These are phyloP conservation scores for Friedmanniomyces endolithicus DNA, from an alignment of 495 filamentous ascomycete species.

Conservation along the genomic window DNA sequence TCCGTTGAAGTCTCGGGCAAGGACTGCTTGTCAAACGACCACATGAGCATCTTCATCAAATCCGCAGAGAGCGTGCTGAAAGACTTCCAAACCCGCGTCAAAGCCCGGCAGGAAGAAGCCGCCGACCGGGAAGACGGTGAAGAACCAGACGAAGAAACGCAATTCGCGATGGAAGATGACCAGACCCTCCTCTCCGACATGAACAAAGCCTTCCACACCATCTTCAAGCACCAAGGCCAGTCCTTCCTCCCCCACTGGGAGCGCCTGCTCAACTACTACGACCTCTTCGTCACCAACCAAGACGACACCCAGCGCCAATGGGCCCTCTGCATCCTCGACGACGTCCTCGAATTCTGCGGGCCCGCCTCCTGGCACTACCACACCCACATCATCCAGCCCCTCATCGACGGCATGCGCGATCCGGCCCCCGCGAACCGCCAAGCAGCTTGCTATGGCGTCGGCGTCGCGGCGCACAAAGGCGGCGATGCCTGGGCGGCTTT, in stretches of 20 bases:
- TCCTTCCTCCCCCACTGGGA: slow-evolving; percentile 81
- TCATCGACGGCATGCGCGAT: slow-evolving; percentile 75
- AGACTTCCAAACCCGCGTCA: slow-evolving; percentile 81
- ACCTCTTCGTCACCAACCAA: slow-evolving; percentile 64
- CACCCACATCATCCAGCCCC: slow-evolving; percentile 69
- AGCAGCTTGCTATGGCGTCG: slow-evolving; percentile 91
- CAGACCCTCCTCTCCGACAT: slow-evolving; percentile 95
- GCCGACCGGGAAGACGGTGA: slow-evolving; percentile 65
- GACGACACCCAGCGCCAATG: slow-evolving; percentile 94
- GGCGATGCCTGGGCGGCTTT: slow-evolving; percentile 75
- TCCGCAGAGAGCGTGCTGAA: slow-evolving; percentile 70
- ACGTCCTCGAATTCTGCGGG: slow-evolving; percentile 94
- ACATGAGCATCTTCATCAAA: slow-evolving; percentile 79
- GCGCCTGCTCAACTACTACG: slow-evolving; percentile 68
- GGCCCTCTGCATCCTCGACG: slow-evolving; percentile 97
- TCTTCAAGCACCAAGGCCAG: slow-evolving; percentile 88
- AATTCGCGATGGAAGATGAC: slow-evolving; percentile 93
- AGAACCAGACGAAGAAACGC: slow-evolving; percentile 65
- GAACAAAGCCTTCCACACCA: slow-evolving; percentile 99
- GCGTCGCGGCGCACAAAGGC: slow-evolving; percentile 88
- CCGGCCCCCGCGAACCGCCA: slow-evolving; percentile 82
- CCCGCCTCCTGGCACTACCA: slow-evolving; percentile 71
- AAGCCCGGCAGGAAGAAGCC: slow-evolving; percentile 63
- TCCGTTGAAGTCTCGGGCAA: slow-evolving; percentile 77
- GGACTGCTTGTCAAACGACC: slow-evolving; percentile 58